Evolutionary conservation across 768 basidiomycete genomes (phyloP).

Genomic region (Lentinula sp.): DNA sequence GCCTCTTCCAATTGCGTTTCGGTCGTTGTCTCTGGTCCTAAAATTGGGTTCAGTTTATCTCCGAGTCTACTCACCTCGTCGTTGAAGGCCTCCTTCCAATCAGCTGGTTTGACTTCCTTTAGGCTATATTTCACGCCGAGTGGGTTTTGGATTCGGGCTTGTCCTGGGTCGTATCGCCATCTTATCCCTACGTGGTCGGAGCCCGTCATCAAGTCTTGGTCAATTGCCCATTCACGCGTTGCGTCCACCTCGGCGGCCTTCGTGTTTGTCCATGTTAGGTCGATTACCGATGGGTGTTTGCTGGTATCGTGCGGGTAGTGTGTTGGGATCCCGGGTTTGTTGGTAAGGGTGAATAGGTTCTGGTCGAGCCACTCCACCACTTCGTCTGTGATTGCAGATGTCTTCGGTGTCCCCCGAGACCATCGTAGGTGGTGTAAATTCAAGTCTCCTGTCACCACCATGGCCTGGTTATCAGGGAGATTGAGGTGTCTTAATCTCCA

Average conservation of each 20-base stretch:
- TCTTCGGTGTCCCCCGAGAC: not conserved
- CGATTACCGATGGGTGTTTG: conserved; percentile 10
- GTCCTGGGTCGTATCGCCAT: conserved; percentile 13
- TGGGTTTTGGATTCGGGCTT: conserved; percentile 12
- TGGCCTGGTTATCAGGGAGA: conserved; percentile 10
- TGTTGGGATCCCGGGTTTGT: conserved; percentile 15
- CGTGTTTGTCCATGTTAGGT: conserved; percentile 15
- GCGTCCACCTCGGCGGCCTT: conserved; percentile 5
- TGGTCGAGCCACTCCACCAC: conserved; percentile 14
- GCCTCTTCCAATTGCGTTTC: conserved; percentile 1
- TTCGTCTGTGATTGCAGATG: conserved; percentile 1
- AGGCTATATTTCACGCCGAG: conserved; percentile 11
- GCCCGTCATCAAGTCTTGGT: conserved; percentile 10
- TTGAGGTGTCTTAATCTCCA: not conserved
- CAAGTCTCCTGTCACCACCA: conserved; percentile 18
- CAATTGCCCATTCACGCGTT: conserved; percentile 15
- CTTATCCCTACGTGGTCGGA: conserved; percentile 16
- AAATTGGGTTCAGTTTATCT: not conserved
- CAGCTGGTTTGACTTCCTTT: conserved; percentile 11
- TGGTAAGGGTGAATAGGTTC: conserved; percentile 10
- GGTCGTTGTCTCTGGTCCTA: not conserved
- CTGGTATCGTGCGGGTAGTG: conserved; percentile 7
- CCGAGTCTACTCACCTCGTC: not conserved
- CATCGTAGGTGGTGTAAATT: conserved; percentile 19
- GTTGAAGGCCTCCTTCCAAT: conserved; percentile 12